Conservation (phyloP, 1,139 yeast species). For the Wickerhamomyces sp. region DNA sequence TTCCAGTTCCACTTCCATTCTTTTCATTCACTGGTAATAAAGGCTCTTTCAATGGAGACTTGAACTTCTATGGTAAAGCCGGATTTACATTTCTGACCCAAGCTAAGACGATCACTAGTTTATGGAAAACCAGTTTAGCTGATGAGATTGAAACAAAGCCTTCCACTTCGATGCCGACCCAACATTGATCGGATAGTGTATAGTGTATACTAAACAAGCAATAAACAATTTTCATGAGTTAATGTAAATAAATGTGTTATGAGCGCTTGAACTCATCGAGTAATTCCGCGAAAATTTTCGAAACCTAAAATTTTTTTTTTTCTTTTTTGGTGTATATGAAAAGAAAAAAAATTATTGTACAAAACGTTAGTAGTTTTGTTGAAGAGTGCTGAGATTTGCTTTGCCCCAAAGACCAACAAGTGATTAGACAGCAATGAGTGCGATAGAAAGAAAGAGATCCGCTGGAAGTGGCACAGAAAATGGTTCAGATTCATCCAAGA, state of each 20-base stretch:
- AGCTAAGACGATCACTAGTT: slow-evolving; percentile 70
- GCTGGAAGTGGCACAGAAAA: slow-evolving; percentile 6
- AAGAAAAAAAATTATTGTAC: background rate
- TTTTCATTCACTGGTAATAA: slow-evolving; percentile 78
- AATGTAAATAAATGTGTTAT: background rate
- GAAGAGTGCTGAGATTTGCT: too few species aligned
- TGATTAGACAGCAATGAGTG: background rate
- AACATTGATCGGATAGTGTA: slow-evolving; percentile 20
- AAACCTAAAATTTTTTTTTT: slow-evolving; percentile 1
- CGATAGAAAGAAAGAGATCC: slow-evolving; percentile 13
- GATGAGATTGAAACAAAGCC: slow-evolving; percentile 43
- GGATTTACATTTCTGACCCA: slow-evolving; percentile 71
- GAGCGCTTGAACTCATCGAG: slow-evolving; percentile 9
- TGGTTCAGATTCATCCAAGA: slow-evolving; percentile 5
- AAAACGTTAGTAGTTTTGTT: too few species aligned
- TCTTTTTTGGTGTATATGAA: background rate
- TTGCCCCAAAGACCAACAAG: too few species aligned
- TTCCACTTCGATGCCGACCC: slow-evolving; percentile 61
- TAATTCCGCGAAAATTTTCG: background rate
- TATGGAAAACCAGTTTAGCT: slow-evolving; percentile 61
- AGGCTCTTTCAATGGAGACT: slow-evolving; percentile 73
- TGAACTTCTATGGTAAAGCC: slow-evolving; percentile 76
- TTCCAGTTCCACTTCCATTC: slow-evolving; percentile 84
- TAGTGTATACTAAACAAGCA: background rate
- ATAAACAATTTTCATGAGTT: background rate